phyloP scores from a whole-genome alignment of 371 early-diverging fungal genomes.

The Actinomucor elegans region DNA sequence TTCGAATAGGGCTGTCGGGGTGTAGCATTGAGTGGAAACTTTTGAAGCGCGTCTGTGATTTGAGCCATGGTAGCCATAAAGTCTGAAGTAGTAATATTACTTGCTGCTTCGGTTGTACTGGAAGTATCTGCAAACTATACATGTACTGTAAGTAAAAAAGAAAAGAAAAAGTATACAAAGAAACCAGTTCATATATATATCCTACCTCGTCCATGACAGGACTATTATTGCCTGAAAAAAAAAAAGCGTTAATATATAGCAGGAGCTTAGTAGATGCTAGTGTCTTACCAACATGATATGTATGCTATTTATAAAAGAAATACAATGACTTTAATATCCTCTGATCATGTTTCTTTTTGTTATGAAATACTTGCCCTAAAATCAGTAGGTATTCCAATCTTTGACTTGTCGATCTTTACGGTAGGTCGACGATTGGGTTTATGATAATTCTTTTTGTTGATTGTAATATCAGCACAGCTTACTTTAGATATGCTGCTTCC shows the following conservation, averaged over 20 bases:
- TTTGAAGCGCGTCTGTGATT: conserved; percentile 21
- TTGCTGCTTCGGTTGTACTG: not conserved
- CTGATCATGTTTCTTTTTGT: not conserved
- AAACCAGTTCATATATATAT: not conserved
- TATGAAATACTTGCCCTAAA: conserved; percentile 26
- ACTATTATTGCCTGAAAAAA: conserved; percentile 5
- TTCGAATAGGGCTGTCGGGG: not conserved
- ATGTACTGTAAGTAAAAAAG: too few relatives aligned
- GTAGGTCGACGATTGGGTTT: conserved; percentile 11
- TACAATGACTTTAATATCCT: not conserved
- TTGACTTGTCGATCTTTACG: conserved; percentile 24
- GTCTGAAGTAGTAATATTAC: conserved; percentile 2
- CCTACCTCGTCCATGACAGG: conserved; percentile 14
- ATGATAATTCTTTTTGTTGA: conserved; percentile 13
- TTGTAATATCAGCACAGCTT: conserved; percentile 18
- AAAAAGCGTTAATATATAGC: not conserved
- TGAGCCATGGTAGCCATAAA: conserved; percentile 21
- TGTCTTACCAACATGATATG: conserved; percentile 38
- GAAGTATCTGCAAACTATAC: not conserved
- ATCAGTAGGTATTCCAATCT: conserved; percentile 33
- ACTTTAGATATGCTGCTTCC: conserved; percentile 35
- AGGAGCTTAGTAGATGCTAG: not conserved
- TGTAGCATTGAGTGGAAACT: conserved; percentile 4
- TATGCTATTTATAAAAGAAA: conserved; percentile 17
- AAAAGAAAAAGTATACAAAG: too few relatives aligned